phyloP scores from a whole-genome alignment of 1,284 basidiomycete species.

The Microstroma glucosiphilum region DNA sequence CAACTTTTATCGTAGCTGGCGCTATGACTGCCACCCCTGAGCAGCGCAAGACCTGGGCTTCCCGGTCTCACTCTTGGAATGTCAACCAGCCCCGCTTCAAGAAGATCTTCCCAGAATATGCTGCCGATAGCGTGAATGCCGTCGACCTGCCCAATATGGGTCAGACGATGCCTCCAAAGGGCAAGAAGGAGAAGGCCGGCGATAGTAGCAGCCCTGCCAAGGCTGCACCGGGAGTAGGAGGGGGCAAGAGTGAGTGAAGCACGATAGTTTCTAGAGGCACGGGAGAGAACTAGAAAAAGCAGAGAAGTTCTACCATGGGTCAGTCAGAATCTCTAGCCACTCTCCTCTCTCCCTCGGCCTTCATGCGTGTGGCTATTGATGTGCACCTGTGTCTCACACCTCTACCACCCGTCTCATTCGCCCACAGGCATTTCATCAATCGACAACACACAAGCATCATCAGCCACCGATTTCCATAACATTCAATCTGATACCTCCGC shows the following conservation, averaged over 20 bases:
- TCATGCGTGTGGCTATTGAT: background rate
- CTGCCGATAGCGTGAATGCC: slow-evolving; percentile 9
- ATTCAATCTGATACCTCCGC: background rate
- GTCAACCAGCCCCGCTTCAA: slow-evolving; percentile 67
- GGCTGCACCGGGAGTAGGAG: background rate
- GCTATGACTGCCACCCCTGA: slow-evolving; percentile 72
- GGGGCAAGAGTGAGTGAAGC: background rate
- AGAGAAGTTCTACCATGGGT: background rate
- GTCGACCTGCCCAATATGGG: slow-evolving; percentile 48
- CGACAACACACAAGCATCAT: background rate
- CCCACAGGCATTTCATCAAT: background rate
- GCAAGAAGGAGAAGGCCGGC: slow-evolving; percentile 1
- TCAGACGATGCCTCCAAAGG: slow-evolving; percentile 6
- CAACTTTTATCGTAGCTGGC: slow-evolving; percentile 55
- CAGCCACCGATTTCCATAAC: background rate
- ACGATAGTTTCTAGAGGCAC: background rate
- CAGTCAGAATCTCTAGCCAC: background rate
- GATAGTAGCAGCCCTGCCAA: slow-evolving; percentile 1
- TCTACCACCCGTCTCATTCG: background rate
- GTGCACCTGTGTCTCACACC: background rate
- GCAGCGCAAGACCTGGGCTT: slow-evolving; percentile 71
- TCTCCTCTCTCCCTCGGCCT: background rate
- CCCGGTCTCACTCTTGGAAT: slow-evolving; percentile 78
- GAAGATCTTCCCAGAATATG: slow-evolving; percentile 45
- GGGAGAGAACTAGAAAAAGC: background rate